Evolutionary conservation across 2,329 filamentous ascomycete species (phyloP).

Genomic region (Fusarium dimerum): DNA sequence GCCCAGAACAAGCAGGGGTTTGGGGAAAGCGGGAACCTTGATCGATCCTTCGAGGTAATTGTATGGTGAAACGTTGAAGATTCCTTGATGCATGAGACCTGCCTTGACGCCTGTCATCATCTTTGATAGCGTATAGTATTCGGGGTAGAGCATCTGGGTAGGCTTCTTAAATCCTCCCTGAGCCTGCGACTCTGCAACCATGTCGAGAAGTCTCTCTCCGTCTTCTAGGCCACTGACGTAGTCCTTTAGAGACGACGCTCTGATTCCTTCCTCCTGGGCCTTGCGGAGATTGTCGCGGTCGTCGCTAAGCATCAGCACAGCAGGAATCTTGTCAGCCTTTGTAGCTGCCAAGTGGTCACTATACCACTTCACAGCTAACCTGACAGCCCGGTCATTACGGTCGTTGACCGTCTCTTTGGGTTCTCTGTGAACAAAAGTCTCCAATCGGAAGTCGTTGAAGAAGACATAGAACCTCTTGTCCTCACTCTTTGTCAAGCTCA

Average conservation of each 20-base stretch:
- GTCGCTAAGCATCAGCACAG: conserved; percentile 91
- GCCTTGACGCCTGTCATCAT: conserved; percentile 93
- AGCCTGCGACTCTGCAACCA: conserved; percentile 82
- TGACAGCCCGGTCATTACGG: conserved; percentile 89
- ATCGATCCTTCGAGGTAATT: conserved; percentile 96
- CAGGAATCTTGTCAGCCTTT: conserved; percentile 63
- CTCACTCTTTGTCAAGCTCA: conserved; percentile 89
- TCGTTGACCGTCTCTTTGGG: conserved; percentile 90
- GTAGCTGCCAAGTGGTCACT: conserved; percentile 72
- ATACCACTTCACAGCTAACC: conserved; percentile 89
- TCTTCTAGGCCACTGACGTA: conserved; percentile 87
- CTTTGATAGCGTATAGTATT: conserved; percentile 85
- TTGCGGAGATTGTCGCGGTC: conserved; percentile 86
- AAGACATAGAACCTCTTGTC: conserved; percentile 98
- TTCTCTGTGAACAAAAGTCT: conserved; percentile 80
- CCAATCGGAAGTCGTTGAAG: conserved; percentile 95
- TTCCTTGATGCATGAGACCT: conserved; percentile 87
- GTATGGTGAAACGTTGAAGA: conserved; percentile 95
- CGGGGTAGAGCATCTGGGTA: conserved; percentile 76
- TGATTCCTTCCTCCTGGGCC: conserved; percentile 73
- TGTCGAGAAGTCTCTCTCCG: conserved; percentile 82
- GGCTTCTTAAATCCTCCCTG: conserved; percentile 64
- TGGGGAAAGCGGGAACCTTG: conserved; percentile 86
- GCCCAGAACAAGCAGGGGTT: conserved; percentile 82
- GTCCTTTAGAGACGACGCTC: conserved; percentile 66